Evolutionary conservation across 2,329 filamentous ascomycete genomes (phyloP).

Genomic region (Elsinoe perseae): DNA sequence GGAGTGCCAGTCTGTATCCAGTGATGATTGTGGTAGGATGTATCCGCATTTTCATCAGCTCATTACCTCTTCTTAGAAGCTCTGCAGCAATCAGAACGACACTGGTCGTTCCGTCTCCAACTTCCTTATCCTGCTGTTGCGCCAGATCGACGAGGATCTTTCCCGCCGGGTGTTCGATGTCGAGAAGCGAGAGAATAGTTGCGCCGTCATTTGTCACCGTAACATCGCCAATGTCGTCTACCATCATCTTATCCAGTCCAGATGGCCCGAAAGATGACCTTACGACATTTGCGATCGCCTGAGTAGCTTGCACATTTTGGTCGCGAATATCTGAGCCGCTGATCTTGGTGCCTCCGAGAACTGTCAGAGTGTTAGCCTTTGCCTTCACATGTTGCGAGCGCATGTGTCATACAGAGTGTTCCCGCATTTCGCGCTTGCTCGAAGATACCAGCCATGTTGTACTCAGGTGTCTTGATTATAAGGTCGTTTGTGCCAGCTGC

Average conservation of each 20-base stretch:
- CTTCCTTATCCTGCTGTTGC: conserved; percentile 98
- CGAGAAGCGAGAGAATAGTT: conserved; percentile 88
- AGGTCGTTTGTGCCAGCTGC: neutral
- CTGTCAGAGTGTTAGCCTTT: conserved; percentile 35
- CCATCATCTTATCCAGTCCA: conserved; percentile 99
- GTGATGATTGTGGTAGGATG: conserved; percentile 99
- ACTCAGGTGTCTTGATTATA: neutral
- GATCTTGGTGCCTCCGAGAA: conserved; percentile 95
- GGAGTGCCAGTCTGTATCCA: conserved; percentile 87
- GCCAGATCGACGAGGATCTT: conserved; percentile 97
- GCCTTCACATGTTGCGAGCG: conserved; percentile 4
- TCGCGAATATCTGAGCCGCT: conserved; percentile 93
- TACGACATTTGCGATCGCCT: conserved; percentile 96
- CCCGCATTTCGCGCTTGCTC: conserved; percentile 87
- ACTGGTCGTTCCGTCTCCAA: conserved; percentile 95
- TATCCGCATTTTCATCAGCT: conserved; percentile 99
- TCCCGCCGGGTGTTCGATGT: conserved; percentile 95
- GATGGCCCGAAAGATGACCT: conserved; percentile 98
- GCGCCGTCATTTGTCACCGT: conserved; percentile 98
- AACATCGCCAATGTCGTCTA: conserved; percentile 98
- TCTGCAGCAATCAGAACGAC: conserved; percentile 96
- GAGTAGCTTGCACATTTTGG: conserved; percentile 93
- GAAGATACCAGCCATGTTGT: conserved; percentile 84
- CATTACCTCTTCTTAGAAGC: conserved; percentile 85
- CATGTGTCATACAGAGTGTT: conserved; percentile 63